phyloP scores from a whole-genome alignment of 1,139 yeast species.

The Pichia sp. region DNA sequence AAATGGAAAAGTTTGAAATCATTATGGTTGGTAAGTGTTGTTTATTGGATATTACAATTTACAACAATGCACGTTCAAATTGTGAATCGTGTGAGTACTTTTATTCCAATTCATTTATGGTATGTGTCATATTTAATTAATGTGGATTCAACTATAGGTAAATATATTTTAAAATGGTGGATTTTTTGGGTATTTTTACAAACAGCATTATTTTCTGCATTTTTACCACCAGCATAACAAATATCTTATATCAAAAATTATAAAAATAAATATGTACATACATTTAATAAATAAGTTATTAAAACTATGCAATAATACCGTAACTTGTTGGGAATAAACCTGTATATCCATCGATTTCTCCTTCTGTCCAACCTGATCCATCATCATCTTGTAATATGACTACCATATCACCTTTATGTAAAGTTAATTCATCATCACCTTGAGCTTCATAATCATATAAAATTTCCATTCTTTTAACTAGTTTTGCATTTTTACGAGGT shows the following conservation, averaged over 20 bases:
- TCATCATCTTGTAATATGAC: constrained; percentile 62
- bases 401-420: constrained; percentile 65
- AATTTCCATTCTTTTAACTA: constrained; percentile 61
- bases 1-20: constrained; percentile 11
- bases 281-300: not conserved
- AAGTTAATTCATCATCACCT: constrained; percentile 75
- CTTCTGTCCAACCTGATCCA: constrained; percentile 97
- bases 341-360: constrained; percentile 63
- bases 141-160: constrained; percentile 19
- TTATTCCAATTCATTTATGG: constrained; percentile 74
- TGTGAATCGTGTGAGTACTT: constrained; percentile 69
- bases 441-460: constrained; percentile 74
- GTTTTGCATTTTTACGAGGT: constrained; percentile 72
- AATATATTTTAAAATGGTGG: constrained; percentile 38
- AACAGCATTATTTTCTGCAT: constrained; percentile 55
- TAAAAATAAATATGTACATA: constrained; percentile 2
- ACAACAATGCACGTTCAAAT: constrained; percentile 70
- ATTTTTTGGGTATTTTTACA: constrained; percentile 54
- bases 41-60: constrained; percentile 46
- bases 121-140: constrained; percentile 36
- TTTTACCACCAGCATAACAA: constrained; percentile 65
- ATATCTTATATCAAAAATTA: not conserved
- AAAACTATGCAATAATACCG: constrained; percentile 32
- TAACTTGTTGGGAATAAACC: constrained; percentile 86
- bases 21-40: constrained; percentile 31